Evolutionary conservation across 495 filamentous ascomycete species (phyloP).

Genomic region (Diplogelasinospora grovesii): DNA sequence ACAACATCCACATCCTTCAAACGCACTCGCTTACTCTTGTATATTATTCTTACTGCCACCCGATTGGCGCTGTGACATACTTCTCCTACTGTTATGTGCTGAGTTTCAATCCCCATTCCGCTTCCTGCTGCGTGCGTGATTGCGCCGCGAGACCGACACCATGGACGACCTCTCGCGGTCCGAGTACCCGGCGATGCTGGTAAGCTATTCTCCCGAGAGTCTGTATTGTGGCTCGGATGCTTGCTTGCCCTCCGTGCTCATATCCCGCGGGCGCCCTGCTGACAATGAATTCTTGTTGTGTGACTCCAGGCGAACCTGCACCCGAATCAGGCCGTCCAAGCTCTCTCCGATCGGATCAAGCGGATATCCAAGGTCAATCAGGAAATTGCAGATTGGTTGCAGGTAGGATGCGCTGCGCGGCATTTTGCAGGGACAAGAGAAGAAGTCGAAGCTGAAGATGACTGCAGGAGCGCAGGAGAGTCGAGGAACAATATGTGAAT

Average conservation of each 20-base stretch:
- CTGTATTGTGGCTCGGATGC: not conserved
- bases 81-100: no score
- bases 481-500: constrained; percentile 87
- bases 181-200: constrained; percentile 95
- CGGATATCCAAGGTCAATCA: constrained; percentile 79
- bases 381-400: constrained; percentile 94
- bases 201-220: constrained; percentile 48
- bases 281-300: not conserved
- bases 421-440: not conserved
- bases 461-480: constrained; percentile 78
- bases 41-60: no score
- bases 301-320: constrained; percentile 64
- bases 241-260: not conserved
- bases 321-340: constrained; percentile 74
- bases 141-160: not conserved
- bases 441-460: constrained; percentile 17
- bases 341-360: constrained; percentile 82
- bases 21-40: no score
- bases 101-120: no score
- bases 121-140: no score
- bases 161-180: constrained; percentile 74
- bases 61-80: no score
- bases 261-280: not conserved
- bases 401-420: constrained; percentile 53
- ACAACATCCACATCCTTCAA: no score